Conservation (phyloP, 2,329 filamentous ascomycete species). For the Teratosphaeria destructans region DNA sequence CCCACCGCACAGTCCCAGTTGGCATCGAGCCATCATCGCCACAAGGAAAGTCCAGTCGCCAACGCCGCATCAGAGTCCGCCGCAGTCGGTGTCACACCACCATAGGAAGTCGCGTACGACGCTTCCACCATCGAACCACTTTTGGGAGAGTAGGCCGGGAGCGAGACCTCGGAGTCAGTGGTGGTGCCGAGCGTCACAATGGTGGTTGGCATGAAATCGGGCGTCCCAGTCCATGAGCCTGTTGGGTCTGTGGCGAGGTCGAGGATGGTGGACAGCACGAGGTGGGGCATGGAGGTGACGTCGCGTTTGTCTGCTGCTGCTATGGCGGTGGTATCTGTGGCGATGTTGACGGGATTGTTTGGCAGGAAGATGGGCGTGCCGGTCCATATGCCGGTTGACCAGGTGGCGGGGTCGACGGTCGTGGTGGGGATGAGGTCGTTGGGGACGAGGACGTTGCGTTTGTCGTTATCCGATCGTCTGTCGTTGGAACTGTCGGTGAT, state of each 20-base stretch:
- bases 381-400: neutral
- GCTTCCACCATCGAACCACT: neutral
- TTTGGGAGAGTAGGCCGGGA: neutral
- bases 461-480: neutral
- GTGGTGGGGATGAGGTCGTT: conserved; percentile 2
- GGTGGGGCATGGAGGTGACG: conserved; percentile 3
- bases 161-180: conserved; percentile 2
- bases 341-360: neutral
- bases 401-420: neutral
- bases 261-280: conserved; percentile 4
- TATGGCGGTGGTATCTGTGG: neutral
- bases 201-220: conserved; percentile 4
- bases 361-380: neutral
- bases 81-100: neutral
- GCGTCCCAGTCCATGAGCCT: conserved; percentile 3
- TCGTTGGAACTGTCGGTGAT: neutral
- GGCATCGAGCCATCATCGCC: conserved; percentile 4
- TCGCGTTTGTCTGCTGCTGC: neutral
- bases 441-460: conserved; percentile 1
- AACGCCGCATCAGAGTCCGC: neutral
- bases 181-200: conserved; percentile 5
- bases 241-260: conserved; percentile 3
- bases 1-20: conserved; percentile 3
- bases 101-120: conserved; percentile 3
- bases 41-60: conserved; percentile 1